Base-by-base conservation (phyloP, 2,329 filamentous ascomycete genomes). In the Sporothrix pallida region DNA sequence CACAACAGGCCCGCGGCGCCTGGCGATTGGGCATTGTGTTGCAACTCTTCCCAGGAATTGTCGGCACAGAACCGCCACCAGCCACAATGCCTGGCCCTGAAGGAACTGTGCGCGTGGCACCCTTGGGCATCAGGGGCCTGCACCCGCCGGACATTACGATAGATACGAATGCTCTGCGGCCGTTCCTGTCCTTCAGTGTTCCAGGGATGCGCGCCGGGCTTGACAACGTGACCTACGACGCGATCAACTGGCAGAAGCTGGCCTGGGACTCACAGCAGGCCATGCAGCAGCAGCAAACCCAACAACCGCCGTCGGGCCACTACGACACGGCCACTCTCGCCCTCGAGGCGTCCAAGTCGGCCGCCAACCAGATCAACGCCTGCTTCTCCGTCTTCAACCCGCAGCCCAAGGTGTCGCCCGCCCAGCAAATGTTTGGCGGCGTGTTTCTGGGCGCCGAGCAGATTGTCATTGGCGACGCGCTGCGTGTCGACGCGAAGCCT, bases 291-390 rank as follows among this genome's bases (percentile, higher is more conserved):
- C 75, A 73, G 10, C 63, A 60, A n/a, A 65, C 73, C 37, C 52
- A 44, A n/a, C 67, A 65, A 48, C 71, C 70, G 42, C 37, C 52
- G 52, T 26, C 56, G 1, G 69, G 52, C 17, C 67, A 31, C 9
- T 71, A 63, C 67, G 75, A 73, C 56, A 70, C 70, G 23, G 73
- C 68, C 20, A 71, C 58, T 2, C 71, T 81, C 20, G 78, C 79
- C n/a, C 79, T 83, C 52, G 81, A 83, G 70, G 81, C 81, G n/a
- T 80, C 79, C 65, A 83, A 83, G 78, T 77, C 82, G 75, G 81
- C 80, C 10, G 81, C 81, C 10, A 78, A 80, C 56, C 77, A 78
- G 72, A 80, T 81, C 75, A 82, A 82, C 70, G 80, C 80, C 65
- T 79, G 77, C 71, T 82, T 78, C 71, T 82, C 80, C 1, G 76